Evolutionary conservation across 2,329 filamentous ascomycete genomes (phyloP).

Genomic region (Ophiobolus disseminans): DNA sequence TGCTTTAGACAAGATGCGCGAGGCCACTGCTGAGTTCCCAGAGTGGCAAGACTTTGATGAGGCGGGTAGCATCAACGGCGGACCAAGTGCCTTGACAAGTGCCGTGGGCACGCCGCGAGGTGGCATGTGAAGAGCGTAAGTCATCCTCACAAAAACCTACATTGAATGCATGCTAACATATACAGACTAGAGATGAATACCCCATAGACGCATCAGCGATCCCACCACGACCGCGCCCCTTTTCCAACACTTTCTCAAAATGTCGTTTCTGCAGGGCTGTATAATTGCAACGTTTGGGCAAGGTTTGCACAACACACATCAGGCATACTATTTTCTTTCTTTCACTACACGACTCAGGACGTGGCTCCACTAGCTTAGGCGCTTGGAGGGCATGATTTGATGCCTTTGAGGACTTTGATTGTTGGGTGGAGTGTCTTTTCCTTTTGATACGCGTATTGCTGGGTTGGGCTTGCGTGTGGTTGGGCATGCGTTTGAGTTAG

Average conservation of each 20-base stretch:
- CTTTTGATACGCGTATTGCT: no score
- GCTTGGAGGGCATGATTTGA: not conserved
- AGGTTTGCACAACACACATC: not conserved
- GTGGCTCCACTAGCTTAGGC: not conserved
- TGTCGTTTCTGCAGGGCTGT: constrained; percentile 27
- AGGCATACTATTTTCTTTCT: not conserved
- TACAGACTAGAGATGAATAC: not conserved
- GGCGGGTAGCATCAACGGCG: constrained; percentile 58
- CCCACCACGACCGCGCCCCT: not conserved
- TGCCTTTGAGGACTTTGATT: not conserved
- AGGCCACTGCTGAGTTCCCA: constrained; percentile 62
- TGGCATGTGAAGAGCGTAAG: constrained; percentile 18
- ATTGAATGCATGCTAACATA: constrained; percentile 1
- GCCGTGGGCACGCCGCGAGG: constrained; percentile 43
- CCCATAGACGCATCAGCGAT: not conserved
- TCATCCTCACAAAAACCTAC: not conserved
- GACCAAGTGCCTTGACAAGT: constrained; percentile 42
- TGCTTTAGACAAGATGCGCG: constrained; percentile 60
- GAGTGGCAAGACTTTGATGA: constrained; percentile 66
- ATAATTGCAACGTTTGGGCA: constrained; percentile 21
- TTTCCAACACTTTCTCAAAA: constrained; percentile 25
- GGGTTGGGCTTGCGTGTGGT: no score
- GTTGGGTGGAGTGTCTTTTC: no score
- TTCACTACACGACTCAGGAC: not conserved
- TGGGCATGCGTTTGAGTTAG: no score